Evolutionary conservation across 1,139 yeast species (phyloP).

Genomic region (Yamadazyma conglobata): DNA sequence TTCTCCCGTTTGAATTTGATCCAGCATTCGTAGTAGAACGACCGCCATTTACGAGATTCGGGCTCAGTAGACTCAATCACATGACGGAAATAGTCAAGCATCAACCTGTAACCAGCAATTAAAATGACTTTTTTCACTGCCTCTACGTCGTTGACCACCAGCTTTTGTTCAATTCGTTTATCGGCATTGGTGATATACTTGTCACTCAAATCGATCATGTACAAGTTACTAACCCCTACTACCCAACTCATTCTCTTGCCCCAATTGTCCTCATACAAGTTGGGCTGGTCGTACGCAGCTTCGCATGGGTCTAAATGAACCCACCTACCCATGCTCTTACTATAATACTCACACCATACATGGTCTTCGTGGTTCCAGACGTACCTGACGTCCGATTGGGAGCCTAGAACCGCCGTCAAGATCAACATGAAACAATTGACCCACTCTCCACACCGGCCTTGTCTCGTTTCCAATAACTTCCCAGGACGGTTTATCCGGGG

Average conservation of each 20-base stretch:
- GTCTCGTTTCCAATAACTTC: constrained; percentile 55
- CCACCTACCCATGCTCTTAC: constrained; percentile 63
- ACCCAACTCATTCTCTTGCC: constrained; percentile 90
- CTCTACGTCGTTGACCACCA: constrained; percentile 33
- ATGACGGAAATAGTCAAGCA: constrained; percentile 25
- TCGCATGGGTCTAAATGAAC: constrained; percentile 90
- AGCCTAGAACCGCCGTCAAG: constrained; percentile 53
- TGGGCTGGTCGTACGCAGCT: constrained; percentile 77
- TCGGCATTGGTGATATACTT: constrained; percentile 59
- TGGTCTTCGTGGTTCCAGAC: constrained; percentile 92
- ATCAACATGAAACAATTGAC: constrained; percentile 77
- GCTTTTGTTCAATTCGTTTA: constrained; percentile 49
- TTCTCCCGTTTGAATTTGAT: constrained; percentile 22
- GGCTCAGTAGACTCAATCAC: constrained; percentile 7
- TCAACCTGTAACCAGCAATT: constrained; percentile 31
- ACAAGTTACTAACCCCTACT: constrained; percentile 61
- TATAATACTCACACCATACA: constrained; percentile 92
- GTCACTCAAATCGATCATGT: constrained; percentile 63
- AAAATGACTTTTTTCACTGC: constrained; percentile 36
- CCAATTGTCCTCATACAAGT: constrained; percentile 79
- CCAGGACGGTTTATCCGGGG: constrained; percentile 74
- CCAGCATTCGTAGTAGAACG: constrained; percentile 26
- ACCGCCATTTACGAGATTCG: constrained; percentile 4
- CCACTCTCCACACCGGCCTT: constrained; percentile 96
- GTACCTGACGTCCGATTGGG: constrained; percentile 60